phyloP scores from a whole-genome alignment of 208 protist species.

The Trypanosomatidae sp. region DNA sequence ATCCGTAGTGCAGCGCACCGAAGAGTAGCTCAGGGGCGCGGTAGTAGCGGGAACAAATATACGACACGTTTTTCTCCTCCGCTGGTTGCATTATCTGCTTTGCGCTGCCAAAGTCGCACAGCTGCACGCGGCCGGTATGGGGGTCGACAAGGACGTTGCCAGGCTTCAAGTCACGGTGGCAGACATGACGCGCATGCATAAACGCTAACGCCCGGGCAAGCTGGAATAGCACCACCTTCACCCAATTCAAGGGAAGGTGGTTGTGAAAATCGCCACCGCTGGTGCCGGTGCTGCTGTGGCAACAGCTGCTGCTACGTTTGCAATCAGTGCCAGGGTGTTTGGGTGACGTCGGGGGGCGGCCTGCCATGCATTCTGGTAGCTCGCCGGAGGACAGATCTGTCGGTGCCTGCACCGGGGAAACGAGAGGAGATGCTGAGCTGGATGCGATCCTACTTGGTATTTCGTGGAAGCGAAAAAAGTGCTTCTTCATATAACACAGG shows the following conservation, averaged over 20 bases:
- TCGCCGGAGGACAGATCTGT: neutral
- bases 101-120: slow-evolving; percentile 92
- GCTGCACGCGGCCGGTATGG: slow-evolving; percentile 64
- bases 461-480: slow-evolving; percentile 65
- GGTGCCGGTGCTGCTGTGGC: neutral
- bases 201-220: slow-evolving; percentile 96
- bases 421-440: neutral
- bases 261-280: neutral
- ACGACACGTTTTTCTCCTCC: slow-evolving; percentile 77
- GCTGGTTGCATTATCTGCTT: slow-evolving; percentile 58
- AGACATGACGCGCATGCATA: slow-evolving; percentile 70
- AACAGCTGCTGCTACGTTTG: neutral
- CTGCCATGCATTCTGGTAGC: neutral
- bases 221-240: slow-evolving; percentile 96
- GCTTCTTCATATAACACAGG: slow-evolving; percentile 90
- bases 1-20: slow-evolving; percentile 84
- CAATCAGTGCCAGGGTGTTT: neutral
- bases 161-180: slow-evolving; percentile 92
- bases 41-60: slow-evolving; percentile 96
- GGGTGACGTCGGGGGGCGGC: slow-evolving; percentile 1
- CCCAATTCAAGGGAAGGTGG: slow-evolving; percentile 29
- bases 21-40: slow-evolving; percentile 95
- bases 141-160: slow-evolving; percentile 86
- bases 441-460: slow-evolving; percentile 29
- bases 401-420: neutral